A percentile compares a stretch with the other conserved stretches of the same genome.
These are phyloP conservation scores for Termitomyces sp. DNA, from an alignment of 768 basidiomycete genomes.

Conservation along the genomic window DNA sequence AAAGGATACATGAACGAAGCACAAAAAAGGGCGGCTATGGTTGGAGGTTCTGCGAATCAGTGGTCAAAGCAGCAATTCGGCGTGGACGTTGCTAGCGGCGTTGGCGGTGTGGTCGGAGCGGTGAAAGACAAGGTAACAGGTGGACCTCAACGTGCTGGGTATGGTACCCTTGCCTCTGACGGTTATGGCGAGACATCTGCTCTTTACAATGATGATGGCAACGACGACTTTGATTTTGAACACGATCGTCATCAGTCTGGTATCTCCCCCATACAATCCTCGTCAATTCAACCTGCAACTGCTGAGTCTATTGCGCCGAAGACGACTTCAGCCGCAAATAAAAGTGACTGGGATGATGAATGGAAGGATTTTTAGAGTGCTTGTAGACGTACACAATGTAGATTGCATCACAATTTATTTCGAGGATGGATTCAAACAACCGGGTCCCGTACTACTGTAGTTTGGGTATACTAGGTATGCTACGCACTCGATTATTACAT, in stretches of 20 bases:
- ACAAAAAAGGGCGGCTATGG: conserved; percentile 56
- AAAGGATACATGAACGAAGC: conserved; percentile 71
- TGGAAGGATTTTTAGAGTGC: conserved; percentile 73
- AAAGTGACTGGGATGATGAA: conserved; percentile 70
- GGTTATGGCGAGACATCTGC: conserved; percentile 56
- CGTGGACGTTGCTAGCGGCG: conserved; percentile 79
- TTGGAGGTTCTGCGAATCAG: conserved; percentile 65
- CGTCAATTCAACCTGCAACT: conserved; percentile 5
- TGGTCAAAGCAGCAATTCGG: conserved; percentile 79
- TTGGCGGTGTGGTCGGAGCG: conserved; percentile 64
- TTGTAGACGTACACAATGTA: neutral
- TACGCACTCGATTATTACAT: no score
- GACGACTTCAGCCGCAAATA: conserved; percentile 27
- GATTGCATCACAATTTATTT: neutral
- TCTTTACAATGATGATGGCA: conserved; percentile 61
- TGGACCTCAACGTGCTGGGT: conserved; percentile 50
- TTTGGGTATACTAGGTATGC: no score
- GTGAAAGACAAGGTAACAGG: conserved; percentile 54
- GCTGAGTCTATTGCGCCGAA: conserved; percentile 1
- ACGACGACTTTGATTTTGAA: conserved; percentile 60
- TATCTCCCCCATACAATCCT: conserved; percentile 14
- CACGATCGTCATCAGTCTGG: conserved; percentile 25
- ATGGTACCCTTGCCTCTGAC: conserved; percentile 42
- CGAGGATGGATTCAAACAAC: no score
- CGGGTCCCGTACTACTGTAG: no score